phyloP scores from a whole-genome alignment of 202 grass and related monocot genomes.

The Dendrocalamus latiflorus region DNA sequence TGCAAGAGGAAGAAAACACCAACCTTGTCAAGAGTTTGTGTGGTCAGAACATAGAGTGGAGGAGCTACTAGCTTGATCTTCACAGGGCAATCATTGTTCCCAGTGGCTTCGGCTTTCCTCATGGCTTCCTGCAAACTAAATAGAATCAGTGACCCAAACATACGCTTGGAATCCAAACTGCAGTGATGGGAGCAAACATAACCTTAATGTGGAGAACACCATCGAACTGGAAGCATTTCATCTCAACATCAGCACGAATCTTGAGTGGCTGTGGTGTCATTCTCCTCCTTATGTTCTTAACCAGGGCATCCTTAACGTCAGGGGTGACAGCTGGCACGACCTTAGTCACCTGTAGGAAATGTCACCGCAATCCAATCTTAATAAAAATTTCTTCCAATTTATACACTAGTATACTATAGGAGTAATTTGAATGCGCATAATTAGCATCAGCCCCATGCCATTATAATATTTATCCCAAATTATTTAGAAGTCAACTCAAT shows the following conservation, averaged over 20 bases:
- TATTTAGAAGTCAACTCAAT: too few species aligned
- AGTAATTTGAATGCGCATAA: too few species aligned
- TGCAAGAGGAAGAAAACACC: not conserved
- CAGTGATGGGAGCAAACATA: not conserved
- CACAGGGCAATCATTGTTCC: constrained; percentile 69
- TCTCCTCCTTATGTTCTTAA: constrained; percentile 92
- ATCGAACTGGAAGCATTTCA: constrained; percentile 94
- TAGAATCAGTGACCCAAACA: not conserved
- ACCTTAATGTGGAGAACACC: constrained; percentile 96
- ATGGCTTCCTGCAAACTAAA: constrained; percentile 62
- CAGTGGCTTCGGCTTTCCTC: constrained; percentile 71
- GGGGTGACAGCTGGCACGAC: constrained; percentile 62
- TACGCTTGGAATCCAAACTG: too few species aligned
- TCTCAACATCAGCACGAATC: constrained; percentile 91
- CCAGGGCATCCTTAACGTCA: too few species aligned
- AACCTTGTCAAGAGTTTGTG: constrained; percentile 91
- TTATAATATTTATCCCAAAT: too few species aligned
- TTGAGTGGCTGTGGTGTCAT: constrained; percentile 95
- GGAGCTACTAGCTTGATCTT: too few species aligned
- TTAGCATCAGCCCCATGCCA: too few species aligned
- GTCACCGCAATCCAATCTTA: too few species aligned
- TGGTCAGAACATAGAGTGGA: constrained; percentile 84
- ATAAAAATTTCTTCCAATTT: too few species aligned
- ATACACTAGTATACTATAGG: too few species aligned
- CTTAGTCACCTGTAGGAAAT: too few species aligned